Conservation (phyloP, 2,329 filamentous ascomycete genomes). For the Fusarium clavum region DNA sequence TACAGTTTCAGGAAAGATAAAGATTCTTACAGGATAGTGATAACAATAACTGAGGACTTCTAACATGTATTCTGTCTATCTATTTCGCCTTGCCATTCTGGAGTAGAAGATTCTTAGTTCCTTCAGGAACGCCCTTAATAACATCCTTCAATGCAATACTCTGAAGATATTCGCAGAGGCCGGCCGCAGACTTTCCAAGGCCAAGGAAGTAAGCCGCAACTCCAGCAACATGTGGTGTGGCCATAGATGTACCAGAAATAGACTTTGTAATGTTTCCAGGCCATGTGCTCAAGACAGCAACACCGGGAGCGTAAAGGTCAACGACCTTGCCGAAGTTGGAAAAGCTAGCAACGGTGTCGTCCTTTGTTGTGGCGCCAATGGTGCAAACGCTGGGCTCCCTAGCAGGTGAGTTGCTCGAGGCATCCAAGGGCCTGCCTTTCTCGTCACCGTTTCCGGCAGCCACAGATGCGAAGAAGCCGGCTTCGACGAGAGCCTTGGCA, state of each 20-base stretch:
- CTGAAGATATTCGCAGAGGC: constrained; percentile 9
- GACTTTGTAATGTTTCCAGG: rapidly evolving
- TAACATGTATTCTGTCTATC: not conserved
- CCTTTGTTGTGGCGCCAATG: not conserved
- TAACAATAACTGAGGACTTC: too few relatives aligned
- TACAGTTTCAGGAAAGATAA: too few relatives aligned
- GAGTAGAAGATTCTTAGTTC: constrained; percentile 4
- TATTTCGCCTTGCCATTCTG: constrained; percentile 2
- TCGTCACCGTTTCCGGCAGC: not conserved
- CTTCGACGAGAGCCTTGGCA: not conserved
- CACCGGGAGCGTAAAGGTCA: constrained; percentile 10
- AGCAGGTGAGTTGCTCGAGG: not conserved
- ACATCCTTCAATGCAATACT: not conserved
- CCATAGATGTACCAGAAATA: constrained; percentile 1
- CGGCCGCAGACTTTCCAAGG: not conserved
- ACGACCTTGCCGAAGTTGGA: constrained; percentile 12
- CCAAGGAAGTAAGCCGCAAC: constrained; percentile 16
- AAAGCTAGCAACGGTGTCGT: not conserved
- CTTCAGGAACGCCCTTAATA: not conserved
- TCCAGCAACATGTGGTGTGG: not conserved
- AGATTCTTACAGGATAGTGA: too few relatives aligned
- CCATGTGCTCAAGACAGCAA: not conserved
- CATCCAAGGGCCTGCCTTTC: not conserved
- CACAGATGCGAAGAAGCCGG: constrained; percentile 3
- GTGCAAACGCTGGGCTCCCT: constrained; percentile 4